Conservation (phyloP, 2,329 filamentous ascomycete species). For the Graphium sp. region DNA sequence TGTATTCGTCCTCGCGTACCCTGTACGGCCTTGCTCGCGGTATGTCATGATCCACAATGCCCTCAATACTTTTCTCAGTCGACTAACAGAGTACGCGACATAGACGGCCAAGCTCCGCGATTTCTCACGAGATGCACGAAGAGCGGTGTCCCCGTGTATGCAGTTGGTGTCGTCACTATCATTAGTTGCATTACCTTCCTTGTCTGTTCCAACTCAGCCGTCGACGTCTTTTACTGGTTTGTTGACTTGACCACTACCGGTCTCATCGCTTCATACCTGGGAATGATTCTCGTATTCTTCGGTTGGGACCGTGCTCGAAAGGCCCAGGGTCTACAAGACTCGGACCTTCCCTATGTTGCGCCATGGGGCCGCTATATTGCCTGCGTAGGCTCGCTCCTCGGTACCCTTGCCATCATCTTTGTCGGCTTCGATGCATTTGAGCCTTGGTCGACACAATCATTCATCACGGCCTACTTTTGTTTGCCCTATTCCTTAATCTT, state of each 20-base stretch:
- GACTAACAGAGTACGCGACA: conserved; percentile 42
- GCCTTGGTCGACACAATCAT: conserved; percentile 25
- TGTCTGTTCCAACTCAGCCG: conserved; percentile 27
- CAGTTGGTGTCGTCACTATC: conserved; percentile 33
- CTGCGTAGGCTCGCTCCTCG: no score
- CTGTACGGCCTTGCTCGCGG: conserved; percentile 29
- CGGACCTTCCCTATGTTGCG: conserved; percentile 31
- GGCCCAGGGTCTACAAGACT: conserved; percentile 29
- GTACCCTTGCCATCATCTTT: conserved; percentile 31
- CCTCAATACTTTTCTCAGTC: conserved; percentile 36
- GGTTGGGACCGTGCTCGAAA: conserved; percentile 32
- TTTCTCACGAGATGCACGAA: conserved; percentile 38
- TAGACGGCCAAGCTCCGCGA: conserved; percentile 31
- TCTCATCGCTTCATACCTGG: conserved; percentile 45
- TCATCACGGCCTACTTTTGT: conserved; percentile 37
- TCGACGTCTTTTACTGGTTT: conserved; percentile 34
- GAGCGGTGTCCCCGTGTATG: conserved; percentile 37
- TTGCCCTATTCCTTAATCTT: conserved; percentile 34
- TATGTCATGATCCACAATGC: conserved; percentile 23
- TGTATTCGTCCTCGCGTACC: conserved; percentile 31
- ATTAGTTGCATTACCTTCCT: conserved; percentile 37
- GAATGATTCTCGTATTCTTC: conserved; percentile 28
- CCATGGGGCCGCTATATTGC: conserved; percentile 29
- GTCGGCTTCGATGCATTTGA: conserved; percentile 41
- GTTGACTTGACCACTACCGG: conserved; percentile 38